Conservation (phyloP, 2,329 filamentous ascomycete species). For the Helotiales sp. region DNA sequence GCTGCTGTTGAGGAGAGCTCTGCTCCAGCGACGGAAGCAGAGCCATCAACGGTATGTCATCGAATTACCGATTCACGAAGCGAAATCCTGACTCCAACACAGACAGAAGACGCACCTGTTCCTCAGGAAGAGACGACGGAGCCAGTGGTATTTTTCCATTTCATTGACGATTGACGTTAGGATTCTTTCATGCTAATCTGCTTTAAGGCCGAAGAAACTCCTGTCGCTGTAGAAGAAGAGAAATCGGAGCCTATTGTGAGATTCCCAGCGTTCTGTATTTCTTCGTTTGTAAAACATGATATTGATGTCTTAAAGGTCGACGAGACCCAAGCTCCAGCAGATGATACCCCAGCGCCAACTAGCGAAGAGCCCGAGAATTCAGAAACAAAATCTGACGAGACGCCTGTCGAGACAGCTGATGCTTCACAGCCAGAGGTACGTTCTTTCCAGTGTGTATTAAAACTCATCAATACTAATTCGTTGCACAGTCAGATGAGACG, state of each 20-base stretch:
- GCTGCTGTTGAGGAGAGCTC: background rate
- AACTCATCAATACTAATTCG: background rate
- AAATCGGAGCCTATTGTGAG: background rate
- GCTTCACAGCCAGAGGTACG: conserved; percentile 9
- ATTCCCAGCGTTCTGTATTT: too few relatives aligned
- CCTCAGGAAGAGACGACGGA: background rate
- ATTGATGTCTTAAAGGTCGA: background rate
- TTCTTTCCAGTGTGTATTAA: background rate
- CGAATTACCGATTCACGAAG: background rate
- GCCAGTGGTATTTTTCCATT: background rate
- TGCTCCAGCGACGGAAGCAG: background rate
- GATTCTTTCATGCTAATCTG: background rate
- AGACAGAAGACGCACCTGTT: background rate
- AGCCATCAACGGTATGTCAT: background rate
- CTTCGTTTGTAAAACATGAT: background rate
- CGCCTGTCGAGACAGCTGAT: background rate
- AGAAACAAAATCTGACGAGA: background rate
- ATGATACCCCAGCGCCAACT: background rate
- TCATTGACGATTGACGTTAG: background rate
- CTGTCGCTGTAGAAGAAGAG: background rate
- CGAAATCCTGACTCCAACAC: background rate
- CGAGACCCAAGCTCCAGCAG: conserved; percentile 1
- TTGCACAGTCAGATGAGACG: conserved; percentile 4
- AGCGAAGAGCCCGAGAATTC: background rate
- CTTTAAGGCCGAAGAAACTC: conserved; percentile 1